Evolutionary conservation across 192 early-diverging fungal species (phyloP).

Genomic region (Gryganskiella cystojenkinii): DNA sequence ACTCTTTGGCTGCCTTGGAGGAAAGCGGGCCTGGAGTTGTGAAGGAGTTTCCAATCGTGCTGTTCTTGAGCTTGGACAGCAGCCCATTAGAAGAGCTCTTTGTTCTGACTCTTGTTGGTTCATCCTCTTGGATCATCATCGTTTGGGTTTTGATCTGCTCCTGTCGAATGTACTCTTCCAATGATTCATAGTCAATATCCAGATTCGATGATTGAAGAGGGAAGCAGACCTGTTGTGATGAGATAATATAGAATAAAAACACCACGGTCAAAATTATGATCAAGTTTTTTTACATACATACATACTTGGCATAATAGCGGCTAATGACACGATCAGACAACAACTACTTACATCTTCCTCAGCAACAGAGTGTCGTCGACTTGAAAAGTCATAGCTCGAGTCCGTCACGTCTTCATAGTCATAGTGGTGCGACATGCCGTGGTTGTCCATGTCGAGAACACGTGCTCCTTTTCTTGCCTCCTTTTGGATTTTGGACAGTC

Average conservation of each 20-base stretch:
- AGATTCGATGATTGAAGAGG: constrained; percentile 26
- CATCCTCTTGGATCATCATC: constrained; percentile 15
- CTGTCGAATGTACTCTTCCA: constrained; percentile 49
- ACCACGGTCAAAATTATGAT: not conserved
- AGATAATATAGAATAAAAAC: not conserved
- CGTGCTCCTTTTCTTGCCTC: constrained; percentile 34
- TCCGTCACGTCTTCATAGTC: constrained; percentile 50
- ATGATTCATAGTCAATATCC: constrained; percentile 34
- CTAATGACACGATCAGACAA: too few species aligned
- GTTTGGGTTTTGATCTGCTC: constrained; percentile 49
- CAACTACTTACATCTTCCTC: constrained; percentile 44
- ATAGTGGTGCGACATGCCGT: constrained; percentile 43
- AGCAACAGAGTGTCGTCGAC: constrained; percentile 46
- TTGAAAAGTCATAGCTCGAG: constrained; percentile 47
- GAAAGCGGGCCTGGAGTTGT: constrained; percentile 4
- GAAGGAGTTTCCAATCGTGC: constrained; percentile 17
- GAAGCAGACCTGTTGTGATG: constrained; percentile 52
- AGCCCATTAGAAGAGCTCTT: constrained; percentile 24
- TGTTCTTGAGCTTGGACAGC: constrained; percentile 31
- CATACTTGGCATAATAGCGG: not conserved
- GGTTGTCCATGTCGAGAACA: constrained; percentile 42
- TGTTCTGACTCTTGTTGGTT: not conserved
- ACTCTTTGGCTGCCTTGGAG: constrained; percentile 14
- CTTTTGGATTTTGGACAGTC: constrained; percentile 42
- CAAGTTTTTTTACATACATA: not conserved